Base-by-base conservation (phyloP, 139 green algal species). In the Mesotaenium endlicherianum region DNA sequence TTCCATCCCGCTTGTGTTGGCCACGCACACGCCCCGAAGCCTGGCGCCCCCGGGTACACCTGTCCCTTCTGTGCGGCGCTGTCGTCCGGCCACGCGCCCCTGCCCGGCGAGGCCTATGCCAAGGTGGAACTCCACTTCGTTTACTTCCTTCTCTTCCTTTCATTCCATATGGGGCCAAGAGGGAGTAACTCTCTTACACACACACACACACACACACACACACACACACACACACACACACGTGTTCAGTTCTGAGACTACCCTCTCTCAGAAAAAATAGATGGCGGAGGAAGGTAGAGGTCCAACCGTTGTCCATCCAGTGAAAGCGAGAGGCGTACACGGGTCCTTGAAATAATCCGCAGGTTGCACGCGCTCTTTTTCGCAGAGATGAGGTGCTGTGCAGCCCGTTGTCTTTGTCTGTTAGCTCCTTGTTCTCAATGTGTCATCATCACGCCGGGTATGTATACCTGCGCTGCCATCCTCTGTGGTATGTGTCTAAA, bases 21-120 rank as follows among this genome's bases (percentile, higher is more conserved):
- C 16, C 75, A 47, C 26, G 55, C 49, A 14, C 20, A 72, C 11
- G 26, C 4, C 16, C 43, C 17, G 40, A 30, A 41, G 11, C 4
- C 11, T 14, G 49, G 4, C 14, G 71, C 55, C 5, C 36, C 36
- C 3, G n/a, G 2, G 39, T 82, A 44, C 42, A 74, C 26, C 4
- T 82, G 75, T 14, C 75, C 75, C 2, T 41, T 72, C 26, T 82
- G 75, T 50, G 20, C 49, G 34, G 72, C 72, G 53, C 38, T 70
- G 4, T 70, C 2, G 5, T 14, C 17, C 2, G 72, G 72, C 53
- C n/a, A 4, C 5, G 34, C 39, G 4, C 8, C 11, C 30, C 34
- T 81, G 3, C 31, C 40, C 36, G 38, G 38, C 30, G 72, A 81
- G 5, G 43, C 47, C 47, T 4, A 47, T 16, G 14, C 44, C 17